Conservation (phyloP, 495 filamentous ascomycete genomes). For the Acidiella bohemica region DNA sequence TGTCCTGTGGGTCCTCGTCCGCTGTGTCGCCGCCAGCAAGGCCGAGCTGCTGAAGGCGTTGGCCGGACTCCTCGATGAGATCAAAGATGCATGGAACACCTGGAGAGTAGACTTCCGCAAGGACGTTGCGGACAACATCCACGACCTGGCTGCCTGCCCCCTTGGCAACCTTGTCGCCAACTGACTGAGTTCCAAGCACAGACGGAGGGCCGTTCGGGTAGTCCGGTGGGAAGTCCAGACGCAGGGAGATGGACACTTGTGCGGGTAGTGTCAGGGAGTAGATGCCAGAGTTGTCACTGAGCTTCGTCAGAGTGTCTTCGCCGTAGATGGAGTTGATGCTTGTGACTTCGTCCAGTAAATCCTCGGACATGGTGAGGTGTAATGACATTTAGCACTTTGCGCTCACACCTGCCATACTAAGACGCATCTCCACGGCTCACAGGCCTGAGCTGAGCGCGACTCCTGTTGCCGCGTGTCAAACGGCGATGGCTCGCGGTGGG, state of each 20-base stretch:
- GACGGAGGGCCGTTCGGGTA: constrained; percentile 62
- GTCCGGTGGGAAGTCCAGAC: constrained; percentile 43
- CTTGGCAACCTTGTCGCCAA: constrained; percentile 36
- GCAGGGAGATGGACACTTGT: constrained; percentile 33
- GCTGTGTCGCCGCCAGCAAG: constrained; percentile 7
- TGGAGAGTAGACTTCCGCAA: constrained; percentile 50
- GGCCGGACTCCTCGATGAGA: constrained; percentile 51
- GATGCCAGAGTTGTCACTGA: constrained; percentile 20
- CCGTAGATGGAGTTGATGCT: constrained; percentile 92
- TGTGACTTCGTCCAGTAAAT: constrained; percentile 70
- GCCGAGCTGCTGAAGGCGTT: constrained; percentile 36
- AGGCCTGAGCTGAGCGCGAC: too few species aligned
- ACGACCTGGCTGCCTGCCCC: constrained; percentile 58
- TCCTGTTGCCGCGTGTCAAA: too few species aligned
- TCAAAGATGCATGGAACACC: constrained; percentile 83
- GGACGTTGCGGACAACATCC: constrained; percentile 48
- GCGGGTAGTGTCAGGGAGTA: constrained; percentile 34
- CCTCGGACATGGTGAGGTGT: constrained; percentile 49
- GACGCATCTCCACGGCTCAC: too few species aligned
- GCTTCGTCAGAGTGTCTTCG: constrained; percentile 43
- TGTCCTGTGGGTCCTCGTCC: constrained; percentile 15
- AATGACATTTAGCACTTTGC: too few species aligned
- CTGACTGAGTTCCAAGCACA: constrained; percentile 53
- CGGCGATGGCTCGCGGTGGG: too few species aligned
- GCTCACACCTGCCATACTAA: too few species aligned